Percentiles rank a stretch among this genome's conserved stretches.
Conservation (phyloP, 306 rosid genomes). For the Fragaria vesca region DNA sequence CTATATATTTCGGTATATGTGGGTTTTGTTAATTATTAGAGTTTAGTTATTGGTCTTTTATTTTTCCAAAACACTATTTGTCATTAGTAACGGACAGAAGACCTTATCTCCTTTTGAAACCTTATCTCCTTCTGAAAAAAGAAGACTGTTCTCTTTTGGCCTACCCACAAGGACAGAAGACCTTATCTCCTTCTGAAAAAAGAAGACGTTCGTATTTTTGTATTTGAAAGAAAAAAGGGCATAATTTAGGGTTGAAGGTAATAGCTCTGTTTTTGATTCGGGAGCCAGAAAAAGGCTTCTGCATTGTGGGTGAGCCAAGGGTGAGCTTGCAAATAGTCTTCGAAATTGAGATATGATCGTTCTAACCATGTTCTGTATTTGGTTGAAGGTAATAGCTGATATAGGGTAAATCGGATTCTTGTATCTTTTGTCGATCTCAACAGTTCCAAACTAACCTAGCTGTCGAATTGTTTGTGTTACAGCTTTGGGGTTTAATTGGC, state of each 20-base stretch:
- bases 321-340: slow-evolving; percentile 33
- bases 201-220: neutral
- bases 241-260: neutral
- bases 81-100: no score
- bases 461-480: slow-evolving; percentile 19
- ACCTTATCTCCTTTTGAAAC: no score
- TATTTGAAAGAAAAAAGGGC: neutral
- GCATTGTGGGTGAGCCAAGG: slow-evolving; percentile 20
- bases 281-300: slow-evolving; percentile 13
- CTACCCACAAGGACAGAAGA: no score
- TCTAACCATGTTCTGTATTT: slow-evolving; percentile 23
- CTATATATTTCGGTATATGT: no score
- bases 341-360: slow-evolving; percentile 22
- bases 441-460: slow-evolving; percentile 9
- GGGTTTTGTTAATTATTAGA: no score
- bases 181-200: no score
- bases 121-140: no score
- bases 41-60: no score
- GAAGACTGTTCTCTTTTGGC: no score
- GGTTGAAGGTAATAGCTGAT: neutral
- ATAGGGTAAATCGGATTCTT: neutral
- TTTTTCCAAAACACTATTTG: no score
- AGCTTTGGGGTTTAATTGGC: slow-evolving; percentile 30
- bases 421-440: neutral
- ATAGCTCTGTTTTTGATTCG: slow-evolving; percentile 21